Evolutionary conservation across 148 eudicot species (phyloP), one percentile per base, ranked within the genome.

Genomic region (Vaccinium vitisidaea): DNA sequence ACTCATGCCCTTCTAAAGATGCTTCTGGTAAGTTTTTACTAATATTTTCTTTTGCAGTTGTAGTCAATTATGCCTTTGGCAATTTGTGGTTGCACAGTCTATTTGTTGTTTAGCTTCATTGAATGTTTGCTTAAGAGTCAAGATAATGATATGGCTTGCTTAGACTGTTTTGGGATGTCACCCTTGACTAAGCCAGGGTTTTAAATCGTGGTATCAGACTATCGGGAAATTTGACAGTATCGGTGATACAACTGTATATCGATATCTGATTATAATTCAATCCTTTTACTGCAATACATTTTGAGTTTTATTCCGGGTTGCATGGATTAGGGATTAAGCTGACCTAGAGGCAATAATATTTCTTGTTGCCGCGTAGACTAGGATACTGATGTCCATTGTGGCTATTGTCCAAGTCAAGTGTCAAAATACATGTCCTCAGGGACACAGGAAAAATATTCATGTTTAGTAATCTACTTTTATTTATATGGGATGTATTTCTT

Each of bases 1-100:
- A 95, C 98, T 61, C 94, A 95, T 91, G 98, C 98, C 30, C 96
- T 95, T 85, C 86, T 95, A 59, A 95, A 95, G 87, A 95, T 95
- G 98, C 92, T 95, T 76, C 88, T 95, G 92, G 98, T 95, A 92
- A 85, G 74, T 65, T 84, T 19, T 65, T 86, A 5, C 8, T 65
- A 2, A 13, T 43, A 30, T 73, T 69, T 77, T 23, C 15, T 14
- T 65, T 81, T 48, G 54, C 30, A 56, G 6, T 1, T 21, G 23
- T 52, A 39, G 84, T 81, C 71, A 18, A 10, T 67, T 76, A 32
- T 54, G 46, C 36, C 18, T 75, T 75, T 0, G 48, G 15, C 6
- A 74, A 4, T 82, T 49, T 46, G 25, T 84, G 75, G 48, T 10
- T 77, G 58, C 56, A 43, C 9, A 21, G 56, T 56, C 32, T 15